These are phyloP conservation scores for Diversispora eburnea DNA, from an alignment of 192 early-diverging fungal species.

Conservation along the genomic window DNA sequence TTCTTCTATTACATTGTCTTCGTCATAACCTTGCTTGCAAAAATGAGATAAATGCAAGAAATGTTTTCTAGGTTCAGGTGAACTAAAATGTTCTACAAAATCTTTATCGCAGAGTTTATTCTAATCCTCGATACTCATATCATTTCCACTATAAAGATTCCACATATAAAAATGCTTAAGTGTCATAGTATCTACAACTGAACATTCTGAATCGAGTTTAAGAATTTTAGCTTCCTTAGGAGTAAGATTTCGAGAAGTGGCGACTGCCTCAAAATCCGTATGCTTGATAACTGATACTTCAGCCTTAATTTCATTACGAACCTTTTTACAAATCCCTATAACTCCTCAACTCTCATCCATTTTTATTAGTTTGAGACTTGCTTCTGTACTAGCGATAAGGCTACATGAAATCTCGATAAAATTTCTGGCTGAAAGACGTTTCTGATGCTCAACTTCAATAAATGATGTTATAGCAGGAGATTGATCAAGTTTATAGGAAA, in stretches of 20 bases:
- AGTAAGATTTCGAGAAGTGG: slow-evolving; percentile 18
- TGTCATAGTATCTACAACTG: too few relatives aligned
- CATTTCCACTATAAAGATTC: too few relatives aligned
- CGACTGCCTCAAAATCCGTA: slow-evolving; percentile 12
- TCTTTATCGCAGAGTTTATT: not conserved
- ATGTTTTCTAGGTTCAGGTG: slow-evolving; percentile 1
- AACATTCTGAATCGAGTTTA: slow-evolving; percentile 13
- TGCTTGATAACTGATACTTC: slow-evolving; percentile 13
- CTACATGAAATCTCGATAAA: too few relatives aligned
- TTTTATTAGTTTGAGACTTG: too few relatives aligned
- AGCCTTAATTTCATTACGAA: slow-evolving; percentile 15
- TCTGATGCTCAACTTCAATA: slow-evolving; percentile 19
- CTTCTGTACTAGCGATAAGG: too few relatives aligned
- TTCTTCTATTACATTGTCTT: slow-evolving; percentile 5
- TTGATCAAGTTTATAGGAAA: slow-evolving; percentile 17
- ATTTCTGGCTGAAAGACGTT: too few relatives aligned
- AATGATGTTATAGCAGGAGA: slow-evolving; percentile 12
- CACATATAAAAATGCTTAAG: too few relatives aligned
- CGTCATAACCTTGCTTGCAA: too few relatives aligned
- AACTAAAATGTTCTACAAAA: slow-evolving; percentile 2
- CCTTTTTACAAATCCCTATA: slow-evolving; percentile 13
- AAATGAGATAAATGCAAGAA: slow-evolving; percentile 11
- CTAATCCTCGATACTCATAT: too few relatives aligned
- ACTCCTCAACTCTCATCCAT: slow-evolving; percentile 13
- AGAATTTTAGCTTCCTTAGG: slow-evolving; percentile 11